Evolutionary conservation across 768 basidiomycete species (phyloP).

Genomic region (Zangia roseola): DNA sequence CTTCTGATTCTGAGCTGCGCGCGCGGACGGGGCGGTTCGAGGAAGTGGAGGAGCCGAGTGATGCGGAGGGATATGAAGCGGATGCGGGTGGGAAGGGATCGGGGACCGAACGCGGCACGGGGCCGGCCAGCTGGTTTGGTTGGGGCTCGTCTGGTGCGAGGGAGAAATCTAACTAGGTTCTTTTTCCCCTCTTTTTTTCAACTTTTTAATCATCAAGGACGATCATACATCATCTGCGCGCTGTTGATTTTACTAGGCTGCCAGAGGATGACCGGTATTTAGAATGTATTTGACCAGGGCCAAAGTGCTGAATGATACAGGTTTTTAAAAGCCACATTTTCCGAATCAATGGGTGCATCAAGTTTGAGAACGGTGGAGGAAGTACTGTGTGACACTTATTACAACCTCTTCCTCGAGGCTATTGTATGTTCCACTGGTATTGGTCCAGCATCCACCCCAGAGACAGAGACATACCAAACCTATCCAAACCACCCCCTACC

Average conservation of each 20-base stretch:
- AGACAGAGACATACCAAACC: too few species aligned
- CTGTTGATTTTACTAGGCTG: too few species aligned
- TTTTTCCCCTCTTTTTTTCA: background rate
- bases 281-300: conserved; percentile 6
- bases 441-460: too few species aligned
- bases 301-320: too few species aligned
- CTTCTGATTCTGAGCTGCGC: conserved; percentile 45
- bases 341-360: too few species aligned
- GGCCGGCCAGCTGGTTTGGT: conserved; percentile 35
- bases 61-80: conserved; percentile 62
- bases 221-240: background rate
- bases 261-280: conserved; percentile 1
- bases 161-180: conserved; percentile 21
- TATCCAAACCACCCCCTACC: too few species aligned
- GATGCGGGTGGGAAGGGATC: conserved; percentile 17
- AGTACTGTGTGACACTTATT: too few species aligned
- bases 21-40: conserved; percentile 57
- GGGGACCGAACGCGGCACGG: conserved; percentile 21
- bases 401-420: too few species aligned
- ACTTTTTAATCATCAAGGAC: background rate
- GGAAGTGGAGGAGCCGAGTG: conserved; percentile 69
- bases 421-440: too few species aligned
- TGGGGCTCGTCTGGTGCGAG: conserved; percentile 30
- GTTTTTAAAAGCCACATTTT: too few species aligned
- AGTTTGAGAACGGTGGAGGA: too few species aligned